Percentiles rank a stretch among this genome's conserved stretches.
These are phyloP conservation scores for Avena eriantha DNA, from an alignment of 176 grass and related monocot species.

Conservation along the genomic window DNA sequence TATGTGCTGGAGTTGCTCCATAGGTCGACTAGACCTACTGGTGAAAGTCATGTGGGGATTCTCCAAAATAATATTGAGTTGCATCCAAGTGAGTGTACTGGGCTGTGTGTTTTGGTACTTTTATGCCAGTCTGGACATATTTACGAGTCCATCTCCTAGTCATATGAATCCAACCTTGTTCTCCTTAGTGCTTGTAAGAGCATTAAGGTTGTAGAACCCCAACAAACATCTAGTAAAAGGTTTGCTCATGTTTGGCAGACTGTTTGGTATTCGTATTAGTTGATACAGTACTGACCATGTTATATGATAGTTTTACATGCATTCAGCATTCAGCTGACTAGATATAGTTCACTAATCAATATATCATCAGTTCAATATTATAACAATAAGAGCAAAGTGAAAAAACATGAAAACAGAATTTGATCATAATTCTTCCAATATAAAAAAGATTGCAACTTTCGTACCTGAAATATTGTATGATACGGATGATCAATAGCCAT, in stretches of 20 bases:
- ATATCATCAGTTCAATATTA: neutral
- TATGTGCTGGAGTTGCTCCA: neutral
- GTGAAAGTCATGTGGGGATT: neutral
- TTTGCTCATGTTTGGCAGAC: neutral
- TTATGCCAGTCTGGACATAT: neutral
- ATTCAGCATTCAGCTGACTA: conserved; percentile 13
- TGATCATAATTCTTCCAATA: neutral
- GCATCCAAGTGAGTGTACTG: neutral
- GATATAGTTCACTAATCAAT: neutral
- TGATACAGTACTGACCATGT: conserved; percentile 20
- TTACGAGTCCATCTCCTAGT: neutral
- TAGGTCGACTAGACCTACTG: conserved; percentile 12
- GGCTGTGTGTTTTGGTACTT: neutral
- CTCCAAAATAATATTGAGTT: neutral
- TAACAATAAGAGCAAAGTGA: neutral
- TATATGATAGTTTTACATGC: neutral
- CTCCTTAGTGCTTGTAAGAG: conserved; percentile 11
- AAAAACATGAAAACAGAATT: conserved; percentile 24
- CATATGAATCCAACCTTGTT: neutral
- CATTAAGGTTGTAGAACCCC: neutral
- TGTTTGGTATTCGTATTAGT: conserved; percentile 22
- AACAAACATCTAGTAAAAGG: neutral
- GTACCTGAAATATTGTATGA: conserved; percentile 96
- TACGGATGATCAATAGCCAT: conserved; percentile 98
- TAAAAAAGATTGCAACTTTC: conserved; percentile 10